These are phyloP conservation scores for Galeopsis tetrahit DNA, from an alignment of 257 asterid genomes.

Conservation along the genomic window DNA sequence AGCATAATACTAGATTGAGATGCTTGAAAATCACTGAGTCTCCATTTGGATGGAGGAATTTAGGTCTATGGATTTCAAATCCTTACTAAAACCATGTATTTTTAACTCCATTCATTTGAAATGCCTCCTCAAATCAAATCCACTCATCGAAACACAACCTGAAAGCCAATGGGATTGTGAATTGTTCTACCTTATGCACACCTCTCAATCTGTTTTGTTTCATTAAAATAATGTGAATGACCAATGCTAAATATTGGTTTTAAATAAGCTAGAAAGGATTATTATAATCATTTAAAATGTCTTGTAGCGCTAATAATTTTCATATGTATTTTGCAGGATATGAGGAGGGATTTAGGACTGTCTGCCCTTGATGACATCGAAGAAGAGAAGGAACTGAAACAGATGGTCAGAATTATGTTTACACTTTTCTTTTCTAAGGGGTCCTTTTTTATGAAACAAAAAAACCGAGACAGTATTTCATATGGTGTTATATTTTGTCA, in stretches of 20 bases:
- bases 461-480: not conserved
- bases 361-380: conserved; percentile 76
- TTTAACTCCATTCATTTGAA: no score
- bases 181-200: not conserved
- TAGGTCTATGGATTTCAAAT: no score
- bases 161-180: not conserved
- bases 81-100: no score
- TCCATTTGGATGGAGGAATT: no score
- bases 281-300: not conserved
- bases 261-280: not conserved
- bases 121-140: no score
- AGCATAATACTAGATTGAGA: not conserved
- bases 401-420: conserved; percentile 63
- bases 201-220: conserved; percentile 1
- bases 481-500: conserved; percentile 14
- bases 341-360: conserved; percentile 82
- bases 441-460: not conserved
- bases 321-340: conserved; percentile 50
- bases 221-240: not conserved
- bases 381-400: conserved; percentile 87
- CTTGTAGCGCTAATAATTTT: not conserved
- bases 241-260: not conserved
- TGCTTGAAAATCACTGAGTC: not conserved
- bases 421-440: not conserved
- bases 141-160: no score